phyloP scores from a whole-genome alignment of 805 yeast species.

The Candida khao-thaluensis region DNA sequence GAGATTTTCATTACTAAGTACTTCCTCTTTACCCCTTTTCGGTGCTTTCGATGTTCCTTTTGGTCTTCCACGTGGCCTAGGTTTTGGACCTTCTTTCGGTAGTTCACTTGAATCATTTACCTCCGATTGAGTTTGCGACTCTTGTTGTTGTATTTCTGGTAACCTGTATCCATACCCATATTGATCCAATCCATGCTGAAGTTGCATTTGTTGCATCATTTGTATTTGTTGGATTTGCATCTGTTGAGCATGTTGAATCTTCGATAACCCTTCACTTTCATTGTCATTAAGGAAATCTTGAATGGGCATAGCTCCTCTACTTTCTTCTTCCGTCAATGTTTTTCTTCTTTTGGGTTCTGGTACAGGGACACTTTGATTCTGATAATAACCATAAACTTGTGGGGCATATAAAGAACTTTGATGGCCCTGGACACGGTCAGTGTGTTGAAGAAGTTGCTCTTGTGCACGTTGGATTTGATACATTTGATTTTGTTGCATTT shows the following conservation, averaged over 20 bases:
- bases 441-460: neutral
- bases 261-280: neutral
- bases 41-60: neutral
- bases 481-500: neutral
- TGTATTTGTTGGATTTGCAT: constrained; percentile 9
- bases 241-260: constrained; percentile 6
- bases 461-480: neutral
- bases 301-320: constrained; percentile 1
- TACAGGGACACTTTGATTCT: neutral
- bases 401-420: neutral
- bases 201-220: constrained; percentile 7
- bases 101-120: too few relatives aligned
- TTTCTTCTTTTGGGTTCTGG: neutral
- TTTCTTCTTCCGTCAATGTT: neutral
- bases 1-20: too few relatives aligned
- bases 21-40: too few relatives aligned
- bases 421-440: neutral
- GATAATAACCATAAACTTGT: neutral
- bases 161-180: neutral
- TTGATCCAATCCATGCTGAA: neutral
- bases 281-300: constrained; percentile 2
- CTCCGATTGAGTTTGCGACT: too few relatives aligned
- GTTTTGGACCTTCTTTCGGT: too few relatives aligned
- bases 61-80: neutral
- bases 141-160: neutral